Percentiles rank a stretch among this genome's conserved stretches.
phyloP scores from a whole-genome alignment of 148 eudicot genomes.

The Limonium bicolor region DNA sequence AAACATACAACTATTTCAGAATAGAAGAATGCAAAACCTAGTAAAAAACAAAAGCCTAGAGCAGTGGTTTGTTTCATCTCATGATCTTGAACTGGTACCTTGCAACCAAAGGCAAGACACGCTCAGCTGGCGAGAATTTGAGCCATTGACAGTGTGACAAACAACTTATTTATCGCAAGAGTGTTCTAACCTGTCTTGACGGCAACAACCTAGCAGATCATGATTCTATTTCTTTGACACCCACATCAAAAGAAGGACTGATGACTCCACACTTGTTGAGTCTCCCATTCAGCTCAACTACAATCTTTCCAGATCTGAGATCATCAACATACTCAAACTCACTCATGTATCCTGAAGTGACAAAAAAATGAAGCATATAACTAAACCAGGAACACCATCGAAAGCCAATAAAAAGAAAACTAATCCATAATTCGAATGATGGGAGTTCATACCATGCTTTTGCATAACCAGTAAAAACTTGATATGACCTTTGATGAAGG shows the following conservation, averaged over 20 bases:
- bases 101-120: no score
- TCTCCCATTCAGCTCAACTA: slow-evolving; percentile 30
- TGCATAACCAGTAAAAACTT: slow-evolving; percentile 53
- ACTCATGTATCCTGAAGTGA: slow-evolving; percentile 22
- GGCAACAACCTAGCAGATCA: slow-evolving; percentile 44
- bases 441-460: slow-evolving; percentile 28
- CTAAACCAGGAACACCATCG: background rate
- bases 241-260: slow-evolving; percentile 45
- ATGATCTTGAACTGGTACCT: no score
- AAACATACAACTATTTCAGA: no score
- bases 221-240: slow-evolving; percentile 48
- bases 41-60: no score
- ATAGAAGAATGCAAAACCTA: no score
- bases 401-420: background rate
- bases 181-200: slow-evolving; percentile 47
- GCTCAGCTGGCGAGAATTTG: no score
- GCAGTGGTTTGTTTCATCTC: no score
- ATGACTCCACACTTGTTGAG: slow-evolving; percentile 49
- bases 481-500: slow-evolving; percentile 51
- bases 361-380: background rate
- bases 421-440: background rate
- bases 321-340: slow-evolving; percentile 38
- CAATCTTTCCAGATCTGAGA: slow-evolving; percentile 30
- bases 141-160: no score
- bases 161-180: no score